Evolutionary conservation across 768 basidiomycete genomes (phyloP).

Genomic region (Lentinula boryana): DNA sequence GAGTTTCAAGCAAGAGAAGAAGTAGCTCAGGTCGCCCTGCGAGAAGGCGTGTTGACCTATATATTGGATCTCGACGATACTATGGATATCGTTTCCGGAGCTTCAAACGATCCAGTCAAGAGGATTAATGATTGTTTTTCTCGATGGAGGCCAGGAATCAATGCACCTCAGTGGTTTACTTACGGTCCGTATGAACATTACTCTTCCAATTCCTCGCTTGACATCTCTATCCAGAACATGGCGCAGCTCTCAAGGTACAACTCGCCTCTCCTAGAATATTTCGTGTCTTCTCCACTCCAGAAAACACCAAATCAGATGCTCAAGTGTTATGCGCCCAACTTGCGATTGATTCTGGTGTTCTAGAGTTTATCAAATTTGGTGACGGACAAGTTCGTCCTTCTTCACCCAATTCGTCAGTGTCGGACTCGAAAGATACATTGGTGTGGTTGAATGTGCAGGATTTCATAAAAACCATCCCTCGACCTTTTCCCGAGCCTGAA

Average conservation of each 20-base stretch:
- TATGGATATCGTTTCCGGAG: background rate
- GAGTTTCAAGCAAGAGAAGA: background rate
- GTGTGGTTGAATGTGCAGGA: background rate
- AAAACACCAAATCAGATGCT: background rate
- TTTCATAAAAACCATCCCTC: background rate
- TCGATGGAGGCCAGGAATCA: background rate
- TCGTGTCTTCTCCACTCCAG: slow-evolving; percentile 1
- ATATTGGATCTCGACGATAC: background rate
- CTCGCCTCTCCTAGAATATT: background rate
- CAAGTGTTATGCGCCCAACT: background rate
- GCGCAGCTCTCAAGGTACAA: background rate
- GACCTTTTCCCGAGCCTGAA: background rate
- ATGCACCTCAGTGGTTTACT: background rate
- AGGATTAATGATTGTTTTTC: background rate
- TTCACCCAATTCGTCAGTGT: background rate
- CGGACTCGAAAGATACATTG: background rate
- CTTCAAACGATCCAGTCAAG: background rate
- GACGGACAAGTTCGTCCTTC: background rate
- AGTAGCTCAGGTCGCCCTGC: background rate
- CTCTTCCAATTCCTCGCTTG: background rate
- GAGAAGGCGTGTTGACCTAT: background rate
- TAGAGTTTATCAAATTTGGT: background rate
- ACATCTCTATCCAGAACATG: background rate
- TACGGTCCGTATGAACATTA: background rate
- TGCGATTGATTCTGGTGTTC: background rate